Evolutionary conservation across 176 grass and related monocot species (phyloP).

Genomic region (Triticum monococcum): DNA sequence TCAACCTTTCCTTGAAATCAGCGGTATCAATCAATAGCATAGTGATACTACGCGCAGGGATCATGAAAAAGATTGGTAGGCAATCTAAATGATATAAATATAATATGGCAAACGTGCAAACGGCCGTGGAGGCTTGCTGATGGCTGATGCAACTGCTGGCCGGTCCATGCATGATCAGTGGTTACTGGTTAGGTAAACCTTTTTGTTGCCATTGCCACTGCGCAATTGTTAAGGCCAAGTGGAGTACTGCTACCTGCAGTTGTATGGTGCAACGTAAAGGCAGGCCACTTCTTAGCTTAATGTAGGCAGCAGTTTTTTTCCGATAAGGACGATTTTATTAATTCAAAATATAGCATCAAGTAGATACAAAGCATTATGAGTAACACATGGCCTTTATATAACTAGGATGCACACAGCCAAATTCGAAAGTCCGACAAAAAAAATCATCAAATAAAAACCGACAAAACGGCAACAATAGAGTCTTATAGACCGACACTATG

Average conservation of each 20-base stretch:
- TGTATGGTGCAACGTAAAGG: constrained; percentile 27
- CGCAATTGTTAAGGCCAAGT: constrained; percentile 18
- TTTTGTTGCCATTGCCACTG: constrained; percentile 16
- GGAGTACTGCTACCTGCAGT: neutral
- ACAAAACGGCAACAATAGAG: no score
- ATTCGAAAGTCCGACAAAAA: no score
- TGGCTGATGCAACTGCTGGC: constrained; percentile 2
- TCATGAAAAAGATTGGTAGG: neutral
- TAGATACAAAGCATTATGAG: no score
- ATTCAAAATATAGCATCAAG: no score
- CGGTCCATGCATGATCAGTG: constrained; percentile 22
- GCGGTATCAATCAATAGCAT: neutral
- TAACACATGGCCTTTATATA: no score
- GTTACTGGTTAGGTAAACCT: constrained; percentile 19
- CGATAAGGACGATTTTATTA: no score
- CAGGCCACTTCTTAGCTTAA: neutral
- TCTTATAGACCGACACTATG: no score
- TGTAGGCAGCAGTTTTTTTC: neutral
- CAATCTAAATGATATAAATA: constrained; percentile 8
- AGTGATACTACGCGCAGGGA: neutral
- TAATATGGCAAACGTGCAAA: constrained; percentile 22
- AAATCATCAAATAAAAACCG: no score
- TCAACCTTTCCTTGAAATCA: neutral
- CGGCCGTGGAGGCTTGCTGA: constrained; percentile 23
- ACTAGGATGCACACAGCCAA: no score